These are phyloP conservation scores for Macaranga tanarius DNA, from an alignment of 441 rosid species.

Conservation along the genomic window DNA sequence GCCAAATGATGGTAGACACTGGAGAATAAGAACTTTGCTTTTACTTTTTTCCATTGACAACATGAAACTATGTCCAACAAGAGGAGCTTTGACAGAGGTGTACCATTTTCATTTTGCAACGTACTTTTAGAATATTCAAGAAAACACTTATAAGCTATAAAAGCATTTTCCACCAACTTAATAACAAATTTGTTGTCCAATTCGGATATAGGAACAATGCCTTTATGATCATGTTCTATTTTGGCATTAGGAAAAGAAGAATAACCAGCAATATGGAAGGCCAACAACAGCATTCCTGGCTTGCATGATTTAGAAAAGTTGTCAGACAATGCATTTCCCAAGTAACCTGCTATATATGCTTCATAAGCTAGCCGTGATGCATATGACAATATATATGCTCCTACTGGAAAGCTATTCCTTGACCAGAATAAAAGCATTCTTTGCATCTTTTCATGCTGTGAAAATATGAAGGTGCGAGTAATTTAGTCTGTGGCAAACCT, in stretches of 20 bases:
- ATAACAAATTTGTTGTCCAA: conserved; percentile 26
- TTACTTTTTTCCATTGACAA: conserved; percentile 35
- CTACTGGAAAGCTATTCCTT: conserved; percentile 39
- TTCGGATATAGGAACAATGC: conserved; percentile 23
- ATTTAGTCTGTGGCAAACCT: conserved; percentile 41
- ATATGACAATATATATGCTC: conserved; percentile 42
- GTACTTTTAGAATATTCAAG: conserved; percentile 21
- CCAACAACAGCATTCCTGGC: conserved; percentile 30
- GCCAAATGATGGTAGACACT: conserved; percentile 38
- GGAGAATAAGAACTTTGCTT: conserved; percentile 27
- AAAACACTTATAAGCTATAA: conserved; percentile 42
- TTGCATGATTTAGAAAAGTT: conserved; percentile 17
- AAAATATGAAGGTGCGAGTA: conserved; percentile 35
- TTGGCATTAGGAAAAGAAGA: conserved; percentile 30
- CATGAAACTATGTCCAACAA: conserved; percentile 34
- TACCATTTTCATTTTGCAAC: conserved; percentile 28
- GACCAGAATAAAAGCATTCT: conserved; percentile 44
- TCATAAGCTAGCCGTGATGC: conserved; percentile 46
- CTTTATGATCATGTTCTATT: conserved; percentile 20
- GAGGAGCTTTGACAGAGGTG: conserved; percentile 34
- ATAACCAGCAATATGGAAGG: conserved; percentile 43
- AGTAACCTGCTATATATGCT: conserved; percentile 29
- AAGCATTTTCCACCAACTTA: conserved; percentile 42
- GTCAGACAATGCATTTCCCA: conserved; percentile 26
- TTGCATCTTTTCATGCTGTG: conserved; percentile 33